These are phyloP conservation scores for Pseudocercospora pini-densiflorae DNA, from an alignment of 2,329 filamentous ascomycete species.

Conservation along the genomic window DNA sequence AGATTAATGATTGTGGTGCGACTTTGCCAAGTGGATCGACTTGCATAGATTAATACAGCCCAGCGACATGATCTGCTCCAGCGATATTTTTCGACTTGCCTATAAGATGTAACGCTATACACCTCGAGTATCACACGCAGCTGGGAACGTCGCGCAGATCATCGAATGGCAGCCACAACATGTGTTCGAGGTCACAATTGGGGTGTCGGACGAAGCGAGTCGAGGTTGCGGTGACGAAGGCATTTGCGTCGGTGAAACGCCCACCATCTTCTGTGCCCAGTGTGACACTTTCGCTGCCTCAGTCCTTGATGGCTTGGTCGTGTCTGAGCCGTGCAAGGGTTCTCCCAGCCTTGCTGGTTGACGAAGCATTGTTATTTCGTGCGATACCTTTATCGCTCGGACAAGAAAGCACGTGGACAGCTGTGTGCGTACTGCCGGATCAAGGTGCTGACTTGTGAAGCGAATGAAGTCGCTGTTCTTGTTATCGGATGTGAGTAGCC, in stretches of 20 bases:
- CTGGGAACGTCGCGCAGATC: background rate
- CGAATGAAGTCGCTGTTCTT: background rate
- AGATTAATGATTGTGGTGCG: background rate
- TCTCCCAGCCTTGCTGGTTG: background rate
- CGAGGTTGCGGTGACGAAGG: background rate
- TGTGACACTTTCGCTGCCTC: background rate
- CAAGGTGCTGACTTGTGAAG: background rate
- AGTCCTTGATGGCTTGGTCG: background rate
- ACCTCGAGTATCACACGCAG: background rate
- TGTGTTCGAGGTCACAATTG: background rate
- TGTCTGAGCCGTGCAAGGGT: constrained; percentile 2
- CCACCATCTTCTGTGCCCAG: background rate
- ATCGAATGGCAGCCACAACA: background rate
- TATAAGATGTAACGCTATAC: background rate
- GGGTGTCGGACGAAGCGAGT: background rate
- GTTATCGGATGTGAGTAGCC: background rate
- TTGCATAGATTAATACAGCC: background rate
- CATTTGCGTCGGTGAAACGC: background rate
- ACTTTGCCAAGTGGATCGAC: background rate
- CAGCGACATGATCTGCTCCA: background rate
- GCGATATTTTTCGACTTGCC: background rate
- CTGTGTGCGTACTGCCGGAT: background rate
- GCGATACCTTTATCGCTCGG: background rate
- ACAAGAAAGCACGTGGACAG: background rate
- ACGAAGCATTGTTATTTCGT: constrained; percentile 3